Evolutionary conservation across 805 yeast genomes (phyloP), one percentile per base, ranked within the genome.

Genomic region (Candida sakaeoensis): DNA sequence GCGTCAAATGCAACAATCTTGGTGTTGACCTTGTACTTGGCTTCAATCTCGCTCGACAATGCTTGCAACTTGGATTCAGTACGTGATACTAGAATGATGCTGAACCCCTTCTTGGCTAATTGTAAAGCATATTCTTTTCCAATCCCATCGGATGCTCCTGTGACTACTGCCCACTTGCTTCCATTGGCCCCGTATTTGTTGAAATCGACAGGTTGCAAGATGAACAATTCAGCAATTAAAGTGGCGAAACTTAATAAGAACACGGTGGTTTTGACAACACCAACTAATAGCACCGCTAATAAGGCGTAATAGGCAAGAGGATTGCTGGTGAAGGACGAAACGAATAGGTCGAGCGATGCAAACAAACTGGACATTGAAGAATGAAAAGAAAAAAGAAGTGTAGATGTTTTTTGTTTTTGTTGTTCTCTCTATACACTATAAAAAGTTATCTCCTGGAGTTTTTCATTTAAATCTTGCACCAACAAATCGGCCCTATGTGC

Each of bases 81-180:
- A 65, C 99, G 79, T 18, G 96, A 85, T 12, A 91, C 80, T 49
- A 93, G 72, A 9, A 87, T 80, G 34, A 93, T 61, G 51, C 89
- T 90, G 60, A 90, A 83, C 2, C 96, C 96, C 48, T 75, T 80
- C 39, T 73, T 62, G 9, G 98, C 99, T 62, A 93, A 74, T 65
- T 91, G 98, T 18, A 65, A 55, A 2, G 96, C 82, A 57, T 77
- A 93, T 60, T 93, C 96, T 58, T 90, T 88, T 42, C 99, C 99
- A 55, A 93, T 84, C 25, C 99, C 99, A 59, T 93, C 98, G 35
- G 97, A 87, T 3, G 97, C 95, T 43, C 99, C 99, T 5, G 99
- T 93, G 13, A 93, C 77, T 23, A 93, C 85, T n/a, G 97, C 96
- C 91, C 96, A 93, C 29, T 76, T 70, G 19, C 83, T 84, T 15